Conservation (phyloP, 108 stramenopile species). For the Poteriospumella lacustris region DNA sequence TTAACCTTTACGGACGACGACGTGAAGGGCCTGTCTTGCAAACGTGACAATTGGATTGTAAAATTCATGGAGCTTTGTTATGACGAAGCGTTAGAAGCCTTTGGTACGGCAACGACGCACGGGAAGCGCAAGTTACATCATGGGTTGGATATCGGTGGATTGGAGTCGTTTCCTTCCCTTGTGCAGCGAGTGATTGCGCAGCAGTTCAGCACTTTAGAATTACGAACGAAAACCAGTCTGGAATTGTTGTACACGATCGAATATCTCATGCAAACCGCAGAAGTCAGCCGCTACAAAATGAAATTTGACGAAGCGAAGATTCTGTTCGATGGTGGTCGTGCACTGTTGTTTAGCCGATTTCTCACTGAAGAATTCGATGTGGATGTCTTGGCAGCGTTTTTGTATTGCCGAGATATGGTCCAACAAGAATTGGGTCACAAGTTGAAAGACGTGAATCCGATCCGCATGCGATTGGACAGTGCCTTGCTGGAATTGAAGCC, state of each 20-base stretch:
- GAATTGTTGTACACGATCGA: conserved; percentile 8
- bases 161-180: conserved; percentile 4
- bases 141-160: conserved; percentile 1
- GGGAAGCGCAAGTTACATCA: background rate
- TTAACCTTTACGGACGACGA: background rate
- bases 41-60: conserved; percentile 11
- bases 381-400: conserved; percentile 13
- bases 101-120: background rate
- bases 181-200: background rate
- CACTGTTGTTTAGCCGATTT: background rate
- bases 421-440: background rate
- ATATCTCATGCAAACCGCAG: background rate
- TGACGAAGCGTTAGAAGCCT: conserved; percentile 1
- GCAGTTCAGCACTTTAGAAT: conserved; percentile 10
- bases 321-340: conserved; percentile 13
- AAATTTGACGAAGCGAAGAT: background rate
- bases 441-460: background rate
- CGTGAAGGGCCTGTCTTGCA: background rate
- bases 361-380: conserved; percentile 26
- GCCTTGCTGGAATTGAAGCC: too few species aligned
- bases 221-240: background rate
- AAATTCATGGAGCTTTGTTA: conserved; percentile 17
- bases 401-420: background rate
- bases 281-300: background rate
- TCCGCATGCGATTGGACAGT: too few species aligned